A percentile compares a stretch with the other conserved stretches of the same genome.
Conservation (phyloP, 495 filamentous ascomycete genomes). For the Aspergillus sclerotioniger region DNA sequence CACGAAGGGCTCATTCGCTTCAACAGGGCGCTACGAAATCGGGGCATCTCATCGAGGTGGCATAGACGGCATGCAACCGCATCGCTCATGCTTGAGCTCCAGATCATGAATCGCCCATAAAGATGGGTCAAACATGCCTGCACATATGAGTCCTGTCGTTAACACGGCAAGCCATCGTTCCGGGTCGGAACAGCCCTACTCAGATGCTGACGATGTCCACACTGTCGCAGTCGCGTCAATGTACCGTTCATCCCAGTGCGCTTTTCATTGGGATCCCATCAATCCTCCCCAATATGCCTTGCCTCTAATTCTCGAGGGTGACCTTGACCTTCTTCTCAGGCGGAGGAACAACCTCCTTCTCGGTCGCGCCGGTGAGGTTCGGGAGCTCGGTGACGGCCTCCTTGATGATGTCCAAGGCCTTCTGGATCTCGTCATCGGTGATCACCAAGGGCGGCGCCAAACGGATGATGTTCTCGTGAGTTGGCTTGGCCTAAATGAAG, state of each 20-base stretch:
- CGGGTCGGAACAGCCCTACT: not conserved
- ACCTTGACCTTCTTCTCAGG: constrained; percentile 53
- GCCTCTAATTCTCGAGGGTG: constrained; percentile 43
- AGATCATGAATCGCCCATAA: not conserved
- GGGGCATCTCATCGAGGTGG: not conserved
- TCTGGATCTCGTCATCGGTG: constrained; percentile 52
- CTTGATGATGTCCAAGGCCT: constrained; percentile 50
- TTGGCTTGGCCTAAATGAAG: constrained; percentile 82
- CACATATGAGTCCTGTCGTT: not conserved
- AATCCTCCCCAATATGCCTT: not conserved
- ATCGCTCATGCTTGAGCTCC: not conserved
- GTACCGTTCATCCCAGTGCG: not conserved
- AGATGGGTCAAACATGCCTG: not conserved
- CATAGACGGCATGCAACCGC: not conserved
- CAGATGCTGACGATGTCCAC: not conserved
- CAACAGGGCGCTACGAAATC: not conserved
- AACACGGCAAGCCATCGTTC: not conserved
- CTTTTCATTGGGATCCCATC: not conserved
- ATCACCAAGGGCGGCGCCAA: constrained; percentile 57
- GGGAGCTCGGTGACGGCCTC: constrained; percentile 50
- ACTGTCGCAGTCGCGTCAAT: not conserved
- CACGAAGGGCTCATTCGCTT: not conserved
- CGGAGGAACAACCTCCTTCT: constrained; percentile 47
- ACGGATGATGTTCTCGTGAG: constrained; percentile 91
- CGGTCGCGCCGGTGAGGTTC: constrained; percentile 43